Base-by-base conservation (phyloP, 129 eudicot species). In the Apium graveolens region DNA sequence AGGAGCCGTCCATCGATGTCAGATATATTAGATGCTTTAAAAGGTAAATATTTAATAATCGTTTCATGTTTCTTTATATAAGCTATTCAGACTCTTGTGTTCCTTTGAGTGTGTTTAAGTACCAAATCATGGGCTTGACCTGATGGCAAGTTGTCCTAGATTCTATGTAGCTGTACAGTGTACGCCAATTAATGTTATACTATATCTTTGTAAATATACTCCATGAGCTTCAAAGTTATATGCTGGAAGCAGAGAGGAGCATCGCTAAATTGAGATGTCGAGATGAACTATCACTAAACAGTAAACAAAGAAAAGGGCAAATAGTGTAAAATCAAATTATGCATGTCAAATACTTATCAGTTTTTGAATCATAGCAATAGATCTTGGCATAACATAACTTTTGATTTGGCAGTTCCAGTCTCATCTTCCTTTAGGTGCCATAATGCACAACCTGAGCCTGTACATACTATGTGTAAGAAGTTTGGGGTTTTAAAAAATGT, bases 1-100 rank as follows among this genome's bases (percentile, higher is more conserved):
- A 83, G 97, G 83, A 88, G 91, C 76, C 98, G 98, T 51, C 98
- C 98, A 78, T 74, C 81, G 34, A 94, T 94, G 96, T 83, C 85
- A 42, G 96, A 91, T 78, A 90, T 94, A 81, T 70, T 91, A 55
- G 80, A 76, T 74, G 91, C 89, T 43, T 94, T 62, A 86, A 88
- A 89, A 91, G 97, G 98, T 94, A 79, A 21, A 4, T 20, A 11
- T 62, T n/a, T 68, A 32, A 63, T 34, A 16, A 9, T 32, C 35
- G 42, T 65, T 29, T 17, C 7, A 65, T 31, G 35, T 31, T 65
- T 29, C 21, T 65, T 65, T 27, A 14, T 14, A 12, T 26, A 4
- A 8, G 70, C 32, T n/a, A 27, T 27, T 2, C 29, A n/a, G 18
- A 7, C 18, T 12, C 13, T 27, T 27, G 18, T 62, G 16, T 9